Percentiles rank a stretch among this genome's conserved stretches.
phyloP scores from a whole-genome alignment of 306 rosid species.

The Casuarina cunninghamiana region DNA sequence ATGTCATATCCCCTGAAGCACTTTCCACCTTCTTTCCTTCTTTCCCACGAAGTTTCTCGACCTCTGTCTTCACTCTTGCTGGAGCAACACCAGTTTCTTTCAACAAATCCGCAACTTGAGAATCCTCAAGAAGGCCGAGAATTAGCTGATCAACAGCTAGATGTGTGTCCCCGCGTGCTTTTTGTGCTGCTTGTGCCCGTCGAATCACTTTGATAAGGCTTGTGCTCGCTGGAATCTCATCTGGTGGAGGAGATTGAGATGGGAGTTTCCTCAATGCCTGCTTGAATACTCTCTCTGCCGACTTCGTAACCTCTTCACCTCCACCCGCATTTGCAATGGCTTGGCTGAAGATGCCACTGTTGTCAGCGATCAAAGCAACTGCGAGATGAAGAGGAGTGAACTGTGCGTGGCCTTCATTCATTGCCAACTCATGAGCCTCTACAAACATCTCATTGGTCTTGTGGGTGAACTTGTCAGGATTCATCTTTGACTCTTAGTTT shows the following conservation, averaged over 20 bases:
- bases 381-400: too few species aligned
- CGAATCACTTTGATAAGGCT: constrained; percentile 62
- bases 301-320: constrained; percentile 50
- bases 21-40: constrained; percentile 80
- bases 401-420: not conserved
- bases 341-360: too few species aligned
- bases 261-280: constrained; percentile 82
- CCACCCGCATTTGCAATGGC: constrained; percentile 39
- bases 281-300: constrained; percentile 63
- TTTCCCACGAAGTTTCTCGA: constrained; percentile 79
- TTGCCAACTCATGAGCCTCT: constrained; percentile 67
- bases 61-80: constrained; percentile 63
- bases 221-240: constrained; percentile 65
- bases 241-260: constrained; percentile 30
- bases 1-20: constrained; percentile 75
- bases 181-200: constrained; percentile 48
- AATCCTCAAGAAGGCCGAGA: constrained; percentile 38
- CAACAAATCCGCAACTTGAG: constrained; percentile 71
- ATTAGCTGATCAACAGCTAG: too few species aligned
- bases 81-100: constrained; percentile 75
- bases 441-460: constrained; percentile 78
- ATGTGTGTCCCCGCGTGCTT: too few species aligned
- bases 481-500: constrained; percentile 42
- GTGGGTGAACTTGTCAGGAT: constrained; percentile 89
- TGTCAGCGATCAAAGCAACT: too few species aligned